phyloP scores from a whole-genome alignment of 257 asterid genomes.

The Rauvolfia tetraphylla region DNA sequence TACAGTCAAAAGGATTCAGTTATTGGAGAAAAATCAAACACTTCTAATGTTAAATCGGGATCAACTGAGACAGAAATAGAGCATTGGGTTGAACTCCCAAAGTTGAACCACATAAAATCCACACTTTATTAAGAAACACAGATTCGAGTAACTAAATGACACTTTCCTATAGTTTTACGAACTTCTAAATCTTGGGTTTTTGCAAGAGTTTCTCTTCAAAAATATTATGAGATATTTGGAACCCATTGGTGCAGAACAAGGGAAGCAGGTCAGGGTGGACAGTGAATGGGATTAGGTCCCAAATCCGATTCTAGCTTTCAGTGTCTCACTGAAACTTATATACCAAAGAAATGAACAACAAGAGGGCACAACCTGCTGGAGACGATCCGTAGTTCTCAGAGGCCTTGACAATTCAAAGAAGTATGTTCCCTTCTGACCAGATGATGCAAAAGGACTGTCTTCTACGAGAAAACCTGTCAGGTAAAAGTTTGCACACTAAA shows the following conservation, averaged over 20 bases:
- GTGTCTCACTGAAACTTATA: background rate
- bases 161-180: too few species aligned
- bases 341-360: background rate
- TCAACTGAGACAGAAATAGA: too few species aligned
- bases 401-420: slow-evolving; percentile 80
- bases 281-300: background rate
- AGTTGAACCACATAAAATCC: background rate
- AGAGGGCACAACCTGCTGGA: slow-evolving; percentile 58
- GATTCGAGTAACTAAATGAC: background rate
- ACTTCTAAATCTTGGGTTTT: background rate
- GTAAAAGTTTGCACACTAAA: background rate
- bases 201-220: background rate
- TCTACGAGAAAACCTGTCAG: slow-evolving; percentile 58
- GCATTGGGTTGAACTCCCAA: too few species aligned
- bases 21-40: too few species aligned
- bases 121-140: background rate
- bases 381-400: slow-evolving; percentile 76
- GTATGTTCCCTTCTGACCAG: slow-evolving; percentile 67
- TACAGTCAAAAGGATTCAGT: too few species aligned
- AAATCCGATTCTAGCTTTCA: background rate
- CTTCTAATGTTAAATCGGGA: too few species aligned
- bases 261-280: background rate
- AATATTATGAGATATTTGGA: background rate
- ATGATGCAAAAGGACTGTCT: slow-evolving; percentile 69
- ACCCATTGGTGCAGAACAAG: background rate